A percentile compares a stretch with the other conserved stretches of the same genome.
Evolutionary conservation across 352 stramenopile species (phyloP).

Genomic region (Globisporangium spinosum): DNA sequence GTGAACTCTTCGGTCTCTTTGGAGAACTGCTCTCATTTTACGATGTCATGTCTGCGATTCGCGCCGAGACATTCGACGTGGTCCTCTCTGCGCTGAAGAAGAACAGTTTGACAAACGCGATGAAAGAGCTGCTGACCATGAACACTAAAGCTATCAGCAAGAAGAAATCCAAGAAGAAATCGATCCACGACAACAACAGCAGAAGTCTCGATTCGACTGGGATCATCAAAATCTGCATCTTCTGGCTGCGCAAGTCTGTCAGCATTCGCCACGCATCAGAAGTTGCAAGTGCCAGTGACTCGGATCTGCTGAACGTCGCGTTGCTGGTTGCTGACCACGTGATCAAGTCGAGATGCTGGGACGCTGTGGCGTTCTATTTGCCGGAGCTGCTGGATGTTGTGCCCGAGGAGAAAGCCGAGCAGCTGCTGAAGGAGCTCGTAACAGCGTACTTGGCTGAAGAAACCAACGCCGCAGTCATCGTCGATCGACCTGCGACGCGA

Average conservation of each 20-base stretch:
- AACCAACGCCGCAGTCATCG: background rate
- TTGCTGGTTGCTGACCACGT: constrained; percentile 57
- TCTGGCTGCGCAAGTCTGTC: constrained; percentile 39
- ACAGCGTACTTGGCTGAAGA: constrained; percentile 33
- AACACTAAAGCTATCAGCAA: constrained; percentile 11
- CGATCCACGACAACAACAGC: background rate
- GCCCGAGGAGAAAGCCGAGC: constrained; percentile 18
- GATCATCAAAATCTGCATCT: constrained; percentile 77
- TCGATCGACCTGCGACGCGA: constrained; percentile 29
- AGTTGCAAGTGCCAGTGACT: constrained; percentile 11
- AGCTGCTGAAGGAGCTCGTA: constrained; percentile 35
- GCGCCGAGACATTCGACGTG: constrained; percentile 40
- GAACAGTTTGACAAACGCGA: constrained; percentile 29
- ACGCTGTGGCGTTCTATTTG: constrained; percentile 66
- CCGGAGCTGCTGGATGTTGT: constrained; percentile 55
- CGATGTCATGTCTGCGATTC: constrained; percentile 37
- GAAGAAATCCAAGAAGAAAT: constrained; percentile 9
- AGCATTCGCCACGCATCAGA: constrained; percentile 19
- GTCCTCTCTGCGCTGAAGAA: constrained; percentile 42
- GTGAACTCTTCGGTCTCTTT: constrained; percentile 68
- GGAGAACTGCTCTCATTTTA: constrained; percentile 76
- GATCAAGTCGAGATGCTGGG: constrained; percentile 60
- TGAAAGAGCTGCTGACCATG: constrained; percentile 37
- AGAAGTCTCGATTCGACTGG: constrained; percentile 37
- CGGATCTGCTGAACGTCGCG: constrained; percentile 29